Evolutionary conservation across 441 rosid species (phyloP).

Genomic region (Bruguiera hainesii): DNA sequence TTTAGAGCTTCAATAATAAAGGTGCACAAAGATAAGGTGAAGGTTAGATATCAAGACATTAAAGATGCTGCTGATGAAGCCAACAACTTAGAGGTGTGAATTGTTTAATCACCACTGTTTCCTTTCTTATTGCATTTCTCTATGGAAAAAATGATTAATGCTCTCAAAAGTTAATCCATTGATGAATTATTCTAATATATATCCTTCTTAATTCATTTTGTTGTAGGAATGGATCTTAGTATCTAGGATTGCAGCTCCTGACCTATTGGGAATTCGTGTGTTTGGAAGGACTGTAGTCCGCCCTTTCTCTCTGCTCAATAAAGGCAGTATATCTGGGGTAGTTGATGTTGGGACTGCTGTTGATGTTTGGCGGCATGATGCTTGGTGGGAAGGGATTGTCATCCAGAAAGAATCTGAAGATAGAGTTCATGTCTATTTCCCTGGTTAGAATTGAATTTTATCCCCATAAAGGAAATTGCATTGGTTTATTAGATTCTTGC

Average conservation of each 20-base stretch:
- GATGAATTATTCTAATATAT: not conserved
- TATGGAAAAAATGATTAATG: not conserved
- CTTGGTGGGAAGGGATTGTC: constrained; percentile 90
- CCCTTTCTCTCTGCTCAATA: constrained; percentile 27
- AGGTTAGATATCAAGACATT: constrained; percentile 73
- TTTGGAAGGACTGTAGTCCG: constrained; percentile 57
- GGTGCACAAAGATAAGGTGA: constrained; percentile 59
- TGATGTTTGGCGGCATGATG: constrained; percentile 81
- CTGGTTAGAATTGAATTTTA: constrained; percentile 42
- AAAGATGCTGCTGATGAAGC: constrained; percentile 69
- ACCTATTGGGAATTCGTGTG: constrained; percentile 44
- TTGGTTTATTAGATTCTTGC: not conserved
- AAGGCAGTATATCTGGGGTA: constrained; percentile 22
- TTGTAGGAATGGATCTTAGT: constrained; percentile 78
- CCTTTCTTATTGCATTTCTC: constrained; percentile 2
- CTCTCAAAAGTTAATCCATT: not conserved
- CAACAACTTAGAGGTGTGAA: constrained; percentile 60
- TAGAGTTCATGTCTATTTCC: constrained; percentile 52
- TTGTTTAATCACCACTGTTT: not conserved
- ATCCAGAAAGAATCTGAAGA: constrained; percentile 45
- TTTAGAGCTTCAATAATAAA: constrained; percentile 62
- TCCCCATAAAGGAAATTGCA: not conserved
- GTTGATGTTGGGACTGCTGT: constrained; percentile 55
- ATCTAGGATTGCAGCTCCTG: constrained; percentile 49
- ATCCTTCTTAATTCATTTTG: not conserved